These are phyloP conservation scores for Mycocalia duriaeana DNA, from an alignment of 1,284 basidiomycete genomes.

Conservation along the genomic window DNA sequence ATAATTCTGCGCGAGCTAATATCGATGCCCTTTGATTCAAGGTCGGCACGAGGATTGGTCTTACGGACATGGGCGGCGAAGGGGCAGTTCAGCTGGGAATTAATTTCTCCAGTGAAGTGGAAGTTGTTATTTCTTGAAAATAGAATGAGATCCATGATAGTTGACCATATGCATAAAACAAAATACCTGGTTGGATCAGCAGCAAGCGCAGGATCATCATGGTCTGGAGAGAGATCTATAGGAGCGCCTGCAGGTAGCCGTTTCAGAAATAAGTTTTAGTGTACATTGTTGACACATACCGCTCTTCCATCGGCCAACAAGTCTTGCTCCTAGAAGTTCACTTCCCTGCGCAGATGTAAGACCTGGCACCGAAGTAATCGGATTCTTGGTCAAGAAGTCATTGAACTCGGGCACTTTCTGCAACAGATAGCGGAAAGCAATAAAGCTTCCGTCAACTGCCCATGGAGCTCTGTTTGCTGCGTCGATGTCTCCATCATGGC, in stretches of 20 bases:
- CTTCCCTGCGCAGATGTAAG: constrained; percentile 36
- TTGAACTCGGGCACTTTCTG: constrained; percentile 54
- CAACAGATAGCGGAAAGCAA: constrained; percentile 49
- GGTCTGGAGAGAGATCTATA: constrained; percentile 36
- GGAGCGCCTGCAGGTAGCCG: constrained; percentile 31
- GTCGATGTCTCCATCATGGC: constrained; percentile 29
- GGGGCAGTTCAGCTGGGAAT: constrained; percentile 32
- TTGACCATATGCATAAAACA: background rate
- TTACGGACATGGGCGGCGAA: constrained; percentile 46
- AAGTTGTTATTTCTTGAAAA: constrained; percentile 20
- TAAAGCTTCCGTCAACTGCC: constrained; percentile 49
- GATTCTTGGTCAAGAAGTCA: constrained; percentile 40
- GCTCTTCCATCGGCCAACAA: constrained; percentile 58
- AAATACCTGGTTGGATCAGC: constrained; percentile 28
- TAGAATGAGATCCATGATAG: background rate
- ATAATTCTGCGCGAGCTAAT: constrained; percentile 24
- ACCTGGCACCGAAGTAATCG: constrained; percentile 29
- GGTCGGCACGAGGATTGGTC: constrained; percentile 38
- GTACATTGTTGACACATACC: constrained; percentile 22
- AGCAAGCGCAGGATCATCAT: constrained; percentile 36
- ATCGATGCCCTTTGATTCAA: constrained; percentile 16
- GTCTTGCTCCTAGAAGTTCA: constrained; percentile 47
- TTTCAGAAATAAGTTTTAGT: background rate
- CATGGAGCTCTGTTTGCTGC: constrained; percentile 34
- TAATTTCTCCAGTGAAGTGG: constrained; percentile 17